Evolutionary conservation across 352 stramenopile species (phyloP), one percentile per base, ranked within the genome.

Genomic region (Phytophthora sp.): DNA sequence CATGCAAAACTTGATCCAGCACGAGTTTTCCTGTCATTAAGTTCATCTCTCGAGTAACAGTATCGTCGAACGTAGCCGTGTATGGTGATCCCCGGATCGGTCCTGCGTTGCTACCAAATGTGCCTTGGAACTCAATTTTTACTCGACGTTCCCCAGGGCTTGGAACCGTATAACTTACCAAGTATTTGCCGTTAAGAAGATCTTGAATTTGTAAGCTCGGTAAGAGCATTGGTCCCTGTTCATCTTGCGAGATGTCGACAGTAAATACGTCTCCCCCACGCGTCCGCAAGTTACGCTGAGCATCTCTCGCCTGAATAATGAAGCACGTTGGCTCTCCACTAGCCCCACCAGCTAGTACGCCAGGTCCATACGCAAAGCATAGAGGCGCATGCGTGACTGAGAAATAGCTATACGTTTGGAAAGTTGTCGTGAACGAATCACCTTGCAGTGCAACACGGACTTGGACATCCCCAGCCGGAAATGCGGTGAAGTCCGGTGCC

Each of bases 381-480:
- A 94, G 75, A 0, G 80, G 70, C 16, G 89, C 89, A 55, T 94
- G 56, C 0, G 93, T 98, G 16, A 99, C 94, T 1, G 91, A 84
- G 62, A 99, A 98, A 74, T 98, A 99, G 41, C 72, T 86, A 62
- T 98, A 99, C 13, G 83, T 83, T 50, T 98, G 86, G 51, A 87
- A 94, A 41, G 92, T 98, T 27, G 96, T 98, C 16, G 96, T 99
- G 62, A 98, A 97, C 30, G 86, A 92, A 44, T 99, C 96, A 20
- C 90, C 82, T 27, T 96, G 93, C 11, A 99, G 81, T 33, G 90
- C 91, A 3, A 98, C 88, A 16, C 96, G 93, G 15, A 97, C 66
- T 55, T 98, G 84, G 31, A 92, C 84, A 54, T 93, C 77, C 9
- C 97, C 90, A 11, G 95, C 80, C 0, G 89, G 87, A 46, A 90